Conservation (phyloP, 2,329 filamentous ascomycete species). For the Coniochaeta sp. region DNA sequence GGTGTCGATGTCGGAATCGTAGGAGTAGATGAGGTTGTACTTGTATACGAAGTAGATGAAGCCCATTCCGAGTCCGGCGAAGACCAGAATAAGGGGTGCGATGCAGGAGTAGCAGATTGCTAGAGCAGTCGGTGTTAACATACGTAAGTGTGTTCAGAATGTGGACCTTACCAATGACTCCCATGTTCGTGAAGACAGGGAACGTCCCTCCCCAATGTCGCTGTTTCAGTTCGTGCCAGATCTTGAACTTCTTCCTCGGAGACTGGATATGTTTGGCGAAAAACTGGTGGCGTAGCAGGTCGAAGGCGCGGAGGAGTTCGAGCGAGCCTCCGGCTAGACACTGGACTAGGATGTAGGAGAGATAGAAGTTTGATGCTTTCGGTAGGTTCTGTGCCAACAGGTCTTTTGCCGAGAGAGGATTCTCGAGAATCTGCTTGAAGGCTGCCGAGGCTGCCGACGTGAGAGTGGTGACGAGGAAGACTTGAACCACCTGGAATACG, state of each 20-base stretch:
- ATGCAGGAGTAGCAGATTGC: constrained; percentile 76
- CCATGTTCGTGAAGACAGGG: constrained; percentile 67
- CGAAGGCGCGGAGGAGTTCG: constrained; percentile 65
- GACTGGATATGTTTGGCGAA: constrained; percentile 68
- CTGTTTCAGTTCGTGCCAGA: constrained; percentile 61
- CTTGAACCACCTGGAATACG: constrained; percentile 71
- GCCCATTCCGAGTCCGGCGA: constrained; percentile 67
- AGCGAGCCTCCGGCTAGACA: constrained; percentile 70
- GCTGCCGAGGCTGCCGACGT: constrained; percentile 64
- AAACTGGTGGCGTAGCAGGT: constrained; percentile 34
- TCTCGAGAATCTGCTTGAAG: constrained; percentile 44
- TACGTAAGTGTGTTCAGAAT: too few relatives aligned
- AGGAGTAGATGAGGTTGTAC: constrained; percentile 81
- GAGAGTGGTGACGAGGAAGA: constrained; percentile 76
- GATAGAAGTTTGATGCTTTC: constrained; percentile 69
- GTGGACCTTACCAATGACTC: constrained; percentile 50
- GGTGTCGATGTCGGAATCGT: constrained; percentile 73
- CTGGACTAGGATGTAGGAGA: constrained; percentile 81
- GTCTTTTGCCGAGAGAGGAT: constrained; percentile 47
- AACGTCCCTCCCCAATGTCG: constrained; percentile 73
- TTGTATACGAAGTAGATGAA: constrained; percentile 80
- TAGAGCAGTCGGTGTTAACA: constrained; percentile 17
- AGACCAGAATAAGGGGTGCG: constrained; percentile 73
- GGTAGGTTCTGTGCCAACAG: constrained; percentile 60
- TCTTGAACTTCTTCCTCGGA: constrained; percentile 71